Evolutionary conservation across 805 yeast species (phyloP), one percentile per base, ranked within the genome.

Genomic region (Metschnikowia matae): DNA sequence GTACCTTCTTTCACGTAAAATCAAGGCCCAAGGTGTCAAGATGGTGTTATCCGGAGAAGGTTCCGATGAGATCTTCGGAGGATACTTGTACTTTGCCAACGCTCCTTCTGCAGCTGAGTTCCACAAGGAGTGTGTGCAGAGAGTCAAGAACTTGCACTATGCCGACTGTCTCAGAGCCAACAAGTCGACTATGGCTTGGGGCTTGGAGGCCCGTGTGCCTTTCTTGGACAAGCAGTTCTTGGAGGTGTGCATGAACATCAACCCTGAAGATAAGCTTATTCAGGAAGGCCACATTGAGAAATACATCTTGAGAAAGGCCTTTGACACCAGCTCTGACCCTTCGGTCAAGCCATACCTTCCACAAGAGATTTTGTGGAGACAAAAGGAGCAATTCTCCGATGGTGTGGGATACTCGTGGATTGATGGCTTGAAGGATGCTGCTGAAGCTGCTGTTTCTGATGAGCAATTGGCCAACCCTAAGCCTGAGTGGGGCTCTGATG

Each of bases 341-440:
- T 63, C 66, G 44, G 82, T 70, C 51, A 78, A 81, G 65, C 96
- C 97, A 62, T 94, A 94, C 79, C 81, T 94, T 68, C 99, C 99
- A 55, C 83, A 87, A 51, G 98, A 94, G 75, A 92, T 94, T 66
- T 78, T 94, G 66, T 94, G 97, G 97, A 89, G 99, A 82, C 99
- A 94, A 79, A 94, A 94, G 84, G 99, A 94, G 77, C 99, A 94
- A 77, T 94, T 94, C 77, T 87, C 96, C 48, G 99, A 94, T 66
- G 99, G 99, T 74, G 99, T 94, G 53, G 99, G 99, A 57, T 94
- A 94, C 81, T 89, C 97, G 13, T 94, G 99, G 99, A 94, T 94
- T 65, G 99, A 94, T 70, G 90, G 96, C 50, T 82, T 94, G 68
- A 94, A 94, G 80, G 99, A 94, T 59, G 81, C 94, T 46, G 98